Conservation (phyloP, 805 yeast species). For the Cyberlindnera nakhonratchasimensis region DNA sequence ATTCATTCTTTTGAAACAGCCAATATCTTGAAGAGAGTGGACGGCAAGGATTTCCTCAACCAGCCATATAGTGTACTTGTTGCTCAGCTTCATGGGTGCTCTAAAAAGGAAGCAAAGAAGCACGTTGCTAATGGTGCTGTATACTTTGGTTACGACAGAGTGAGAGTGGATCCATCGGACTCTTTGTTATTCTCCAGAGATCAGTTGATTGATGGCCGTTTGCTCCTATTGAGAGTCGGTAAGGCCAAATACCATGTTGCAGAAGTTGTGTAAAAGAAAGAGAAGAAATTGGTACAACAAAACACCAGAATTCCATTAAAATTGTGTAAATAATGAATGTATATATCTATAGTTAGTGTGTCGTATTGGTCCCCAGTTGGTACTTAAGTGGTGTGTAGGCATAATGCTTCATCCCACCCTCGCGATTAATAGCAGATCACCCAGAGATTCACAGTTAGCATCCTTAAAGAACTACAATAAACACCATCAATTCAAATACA, state of each 20-base stretch:
- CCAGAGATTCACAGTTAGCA: background rate
- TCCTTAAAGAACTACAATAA: background rate
- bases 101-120: slow-evolving; percentile 57
- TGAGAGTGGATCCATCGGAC: slow-evolving; percentile 50
- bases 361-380: background rate
- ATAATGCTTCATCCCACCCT: too few species aligned
- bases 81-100: slow-evolving; percentile 43
- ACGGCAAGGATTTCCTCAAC: slow-evolving; percentile 34
- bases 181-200: slow-evolving; percentile 44
- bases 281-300: background rate
- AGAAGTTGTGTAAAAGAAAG: slow-evolving; percentile 26
- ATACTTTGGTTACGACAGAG: slow-evolving; percentile 59
- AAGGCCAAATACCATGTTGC: slow-evolving; percentile 63
- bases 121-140: slow-evolving; percentile 69
- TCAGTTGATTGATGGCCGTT: slow-evolving; percentile 53
- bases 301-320: background rate
- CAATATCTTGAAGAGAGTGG: slow-evolving; percentile 43
- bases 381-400: too few species aligned
- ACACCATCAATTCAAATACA: too few species aligned
- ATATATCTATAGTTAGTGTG: background rate
- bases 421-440: too few species aligned
- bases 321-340: background rate
- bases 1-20: slow-evolving; percentile 56
- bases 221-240: slow-evolving; percentile 71
- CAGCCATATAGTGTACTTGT: slow-evolving; percentile 51